Evolutionary conservation across 225 moss, liverwort and hornwort species (phyloP).

Genomic region (Physcomitrellopsis africana): DNA sequence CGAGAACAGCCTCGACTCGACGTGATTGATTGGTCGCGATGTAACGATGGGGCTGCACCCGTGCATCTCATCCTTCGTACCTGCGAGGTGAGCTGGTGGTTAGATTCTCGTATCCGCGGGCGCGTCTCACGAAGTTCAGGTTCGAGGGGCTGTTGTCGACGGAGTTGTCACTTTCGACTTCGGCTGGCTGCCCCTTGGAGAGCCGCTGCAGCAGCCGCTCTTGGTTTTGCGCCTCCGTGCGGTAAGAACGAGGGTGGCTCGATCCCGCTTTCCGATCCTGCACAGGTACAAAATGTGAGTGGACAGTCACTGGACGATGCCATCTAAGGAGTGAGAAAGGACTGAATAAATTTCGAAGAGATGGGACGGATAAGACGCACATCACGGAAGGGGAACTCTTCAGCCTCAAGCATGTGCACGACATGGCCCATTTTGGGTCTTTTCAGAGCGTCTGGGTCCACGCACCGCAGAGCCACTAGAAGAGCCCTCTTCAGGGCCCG

Average conservation of each 20-base stretch:
- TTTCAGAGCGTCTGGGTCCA: constrained; percentile 94
- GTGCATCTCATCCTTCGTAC: constrained; percentile 51
- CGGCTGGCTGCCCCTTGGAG: constrained; percentile 60
- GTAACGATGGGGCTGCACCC: too few relatives aligned
- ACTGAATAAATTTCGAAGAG: too few relatives aligned
- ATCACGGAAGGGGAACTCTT: constrained; percentile 97
- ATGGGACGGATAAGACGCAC: constrained; percentile 43
- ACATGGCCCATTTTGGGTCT: constrained; percentile 99
- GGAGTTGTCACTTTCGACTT: constrained; percentile 61
- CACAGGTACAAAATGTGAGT: neutral
- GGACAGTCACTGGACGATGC: too few relatives aligned
- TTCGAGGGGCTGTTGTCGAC: constrained; percentile 53
- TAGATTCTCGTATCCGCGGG: constrained; percentile 42
- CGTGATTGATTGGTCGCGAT: too few relatives aligned
- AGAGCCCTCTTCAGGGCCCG: constrained; percentile 95
- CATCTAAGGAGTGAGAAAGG: neutral
- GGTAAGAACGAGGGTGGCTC: constrained; percentile 53
- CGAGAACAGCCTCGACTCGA: too few relatives aligned
- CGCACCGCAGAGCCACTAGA: constrained; percentile 95
- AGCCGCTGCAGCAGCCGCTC: constrained; percentile 61
- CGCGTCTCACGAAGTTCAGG: constrained; percentile 48
- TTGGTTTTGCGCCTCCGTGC: constrained; percentile 64
- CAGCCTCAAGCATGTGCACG: constrained; percentile 99
- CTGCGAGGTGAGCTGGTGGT: constrained; percentile 48
- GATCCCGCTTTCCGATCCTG: constrained; percentile 67